These are phyloP conservation scores for Verticillium albo-atrum DNA, from an alignment of 2,329 filamentous ascomycete genomes.

Conservation along the genomic window DNA sequence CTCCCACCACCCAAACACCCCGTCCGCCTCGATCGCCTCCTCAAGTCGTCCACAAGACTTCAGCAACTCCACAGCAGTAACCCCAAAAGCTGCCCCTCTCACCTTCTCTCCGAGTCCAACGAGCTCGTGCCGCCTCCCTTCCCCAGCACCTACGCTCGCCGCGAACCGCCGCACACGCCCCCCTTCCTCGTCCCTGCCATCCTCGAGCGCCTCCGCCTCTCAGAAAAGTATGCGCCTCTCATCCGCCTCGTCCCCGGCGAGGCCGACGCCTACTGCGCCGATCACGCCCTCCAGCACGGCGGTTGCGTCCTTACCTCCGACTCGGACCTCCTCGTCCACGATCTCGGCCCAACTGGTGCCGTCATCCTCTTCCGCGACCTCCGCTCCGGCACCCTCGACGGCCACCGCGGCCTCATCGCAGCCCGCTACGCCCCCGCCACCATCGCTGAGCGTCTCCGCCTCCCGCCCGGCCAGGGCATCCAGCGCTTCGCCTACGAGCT, in stretches of 20 bases:
- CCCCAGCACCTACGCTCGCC: slow-evolving; percentile 13
- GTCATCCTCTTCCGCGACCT: slow-evolving; percentile 69
- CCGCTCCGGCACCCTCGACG: slow-evolving; percentile 22
- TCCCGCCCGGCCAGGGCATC: slow-evolving; percentile 24
- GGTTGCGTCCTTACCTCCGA: slow-evolving; percentile 73
- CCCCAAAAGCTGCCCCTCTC: slow-evolving; percentile 17
- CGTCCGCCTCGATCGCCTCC: slow-evolving; percentile 57
- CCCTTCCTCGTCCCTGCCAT: slow-evolving; percentile 73
- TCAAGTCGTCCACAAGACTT: slow-evolving; percentile 53
- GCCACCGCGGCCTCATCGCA: slow-evolving; percentile 8
- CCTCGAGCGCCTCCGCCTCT: slow-evolving; percentile 61
- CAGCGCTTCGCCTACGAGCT: slow-evolving; percentile 31
- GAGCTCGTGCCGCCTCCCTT: slow-evolving; percentile 16
- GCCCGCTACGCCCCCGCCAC: slow-evolving; percentile 23
- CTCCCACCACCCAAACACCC: slow-evolving; percentile 64
- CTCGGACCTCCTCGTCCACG: slow-evolving; percentile 76
- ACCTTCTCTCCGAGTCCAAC: slow-evolving; percentile 11
- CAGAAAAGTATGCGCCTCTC: slow-evolving; percentile 32
- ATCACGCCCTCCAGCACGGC: slow-evolving; percentile 48
- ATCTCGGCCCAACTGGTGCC: slow-evolving; percentile 55
- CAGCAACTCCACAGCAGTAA: slow-evolving; percentile 35
- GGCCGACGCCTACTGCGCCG: slow-evolving; percentile 77
- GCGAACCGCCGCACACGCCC: slow-evolving; percentile 41
- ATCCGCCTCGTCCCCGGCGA: slow-evolving; percentile 71
- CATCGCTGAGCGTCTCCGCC: slow-evolving; percentile 37